Base-by-base conservation (phyloP, 306 rosid genomes). In the Cajanus cajan region DNA sequence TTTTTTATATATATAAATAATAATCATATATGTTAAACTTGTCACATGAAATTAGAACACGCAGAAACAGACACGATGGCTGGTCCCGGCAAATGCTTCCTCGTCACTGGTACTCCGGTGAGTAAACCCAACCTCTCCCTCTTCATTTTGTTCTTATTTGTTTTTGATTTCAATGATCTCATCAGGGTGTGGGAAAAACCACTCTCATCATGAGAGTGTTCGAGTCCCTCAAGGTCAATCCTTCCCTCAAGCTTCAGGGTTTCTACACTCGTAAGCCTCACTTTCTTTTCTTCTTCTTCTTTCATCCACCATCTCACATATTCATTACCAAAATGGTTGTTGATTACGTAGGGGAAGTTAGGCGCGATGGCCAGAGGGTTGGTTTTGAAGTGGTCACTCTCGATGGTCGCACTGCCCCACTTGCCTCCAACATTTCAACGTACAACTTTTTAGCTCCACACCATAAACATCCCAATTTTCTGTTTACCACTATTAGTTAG, bases 131-230 rank as follows among this genome's bases (percentile, higher is more conserved):
- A n/a, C 15, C 5, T 10, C n/a, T 44, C 11, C 18, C 13, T 54
- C 19, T 68, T 3, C 40, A 4, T 8, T 18, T 57, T 44, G 55
- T 5, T 61, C 63, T 14, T 48, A 0, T 24, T 66, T 43, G 63
- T 31, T 21, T 57, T 34, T 34, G 66, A 72, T 52, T 40, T 39
- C 3, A 28, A 0, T 14, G 22, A 40, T 78, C 5, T 51, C 31
- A 47, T 77, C 80, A 93, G 98, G 92, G 90, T 50, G 97, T 93
- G 67, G 98, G 97, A 40, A 93, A 93, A 87, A 93, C 86, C 82
- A 90, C 91, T 40, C 79, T 90, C 14, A 86, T 93, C 2, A 88
- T 80, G 84, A 83, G 83, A 85, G 87, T 85, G 6, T 83, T 90
- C 50, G 93, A 93, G 74, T 25, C 83, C 77, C 88, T 91, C 68